Conservation (phyloP, 208 protist species). For the Lotmaria passim region DNA sequence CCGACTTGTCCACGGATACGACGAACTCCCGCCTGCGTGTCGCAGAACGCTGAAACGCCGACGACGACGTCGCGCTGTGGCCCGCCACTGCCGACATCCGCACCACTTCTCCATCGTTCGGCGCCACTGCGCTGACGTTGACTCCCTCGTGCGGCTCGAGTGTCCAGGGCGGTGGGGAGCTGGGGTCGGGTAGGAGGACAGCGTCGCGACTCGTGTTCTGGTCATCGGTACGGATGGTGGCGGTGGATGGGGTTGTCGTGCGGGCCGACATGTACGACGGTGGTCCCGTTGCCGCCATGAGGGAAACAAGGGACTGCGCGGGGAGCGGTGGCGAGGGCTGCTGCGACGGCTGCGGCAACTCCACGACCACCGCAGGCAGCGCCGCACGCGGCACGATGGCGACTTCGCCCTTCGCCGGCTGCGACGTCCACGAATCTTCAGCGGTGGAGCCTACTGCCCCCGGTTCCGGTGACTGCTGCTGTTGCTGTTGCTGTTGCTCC, state of each 20-base stretch:
- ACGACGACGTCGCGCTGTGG: constrained; percentile 1
- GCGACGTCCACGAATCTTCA: background rate
- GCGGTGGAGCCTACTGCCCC: too few relatives aligned
- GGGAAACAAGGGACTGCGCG: background rate
- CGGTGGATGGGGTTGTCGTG: background rate
- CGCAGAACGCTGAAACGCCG: background rate
- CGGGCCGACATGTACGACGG: constrained; percentile 13
- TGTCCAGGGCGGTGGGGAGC: background rate
- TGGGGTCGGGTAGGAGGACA: background rate
- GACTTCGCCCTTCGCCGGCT: background rate
- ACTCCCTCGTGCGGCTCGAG: background rate
- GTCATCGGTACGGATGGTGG: background rate
- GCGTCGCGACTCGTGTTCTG: background rate
- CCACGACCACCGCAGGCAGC: background rate
- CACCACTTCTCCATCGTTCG: background rate
- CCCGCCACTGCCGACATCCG: background rate
- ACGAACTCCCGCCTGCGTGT: background rate
- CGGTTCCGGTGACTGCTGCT: too few relatives aligned
- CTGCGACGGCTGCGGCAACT: background rate
- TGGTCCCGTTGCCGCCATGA: constrained; percentile 6
- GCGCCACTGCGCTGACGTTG: background rate
- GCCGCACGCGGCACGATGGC: too few relatives aligned
- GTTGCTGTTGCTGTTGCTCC: too few relatives aligned
- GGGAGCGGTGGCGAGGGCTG: background rate
- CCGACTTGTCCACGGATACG: background rate